phyloP scores from a whole-genome alignment of 2,329 filamentous ascomycete genomes.

The Colletotrichum cereale region DNA sequence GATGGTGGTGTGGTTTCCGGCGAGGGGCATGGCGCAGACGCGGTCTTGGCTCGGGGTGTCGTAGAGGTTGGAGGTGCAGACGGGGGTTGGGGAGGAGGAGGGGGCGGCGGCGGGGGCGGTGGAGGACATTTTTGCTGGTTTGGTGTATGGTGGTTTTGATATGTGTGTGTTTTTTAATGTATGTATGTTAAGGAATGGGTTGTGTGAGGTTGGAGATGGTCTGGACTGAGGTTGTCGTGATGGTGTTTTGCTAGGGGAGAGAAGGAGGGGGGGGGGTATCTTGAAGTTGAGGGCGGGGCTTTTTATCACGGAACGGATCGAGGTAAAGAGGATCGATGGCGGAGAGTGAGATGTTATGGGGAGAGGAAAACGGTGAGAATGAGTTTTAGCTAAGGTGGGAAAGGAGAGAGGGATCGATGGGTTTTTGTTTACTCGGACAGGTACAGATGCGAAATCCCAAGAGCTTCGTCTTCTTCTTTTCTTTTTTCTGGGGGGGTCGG shows the following conservation, averaged over 20 bases:
- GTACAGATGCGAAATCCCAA: not conserved
- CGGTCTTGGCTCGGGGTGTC: constrained; percentile 58
- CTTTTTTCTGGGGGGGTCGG: not conserved
- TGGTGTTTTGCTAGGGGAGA: not conserved
- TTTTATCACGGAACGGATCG: too few relatives aligned
- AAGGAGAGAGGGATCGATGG: not conserved
- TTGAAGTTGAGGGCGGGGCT: too few relatives aligned
- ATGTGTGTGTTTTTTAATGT: too few relatives aligned
- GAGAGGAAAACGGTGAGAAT: not conserved
- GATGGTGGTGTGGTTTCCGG: constrained; percentile 56
- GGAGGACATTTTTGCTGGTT: constrained; percentile 20
- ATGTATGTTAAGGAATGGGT: too few relatives aligned
- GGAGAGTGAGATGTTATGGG: not conserved
- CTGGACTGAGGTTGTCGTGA: too few relatives aligned
- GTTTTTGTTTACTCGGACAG: not conserved
- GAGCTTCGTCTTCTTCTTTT: not conserved
- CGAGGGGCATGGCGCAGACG: constrained; percentile 58
- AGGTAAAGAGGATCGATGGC: not conserved
- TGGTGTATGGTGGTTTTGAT: too few relatives aligned
- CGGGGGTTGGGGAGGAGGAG: constrained; percentile 6
- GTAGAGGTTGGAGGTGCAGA: constrained; percentile 49
- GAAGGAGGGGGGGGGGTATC: too few relatives aligned
- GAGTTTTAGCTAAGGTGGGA: too few relatives aligned
- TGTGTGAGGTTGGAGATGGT: too few relatives aligned
- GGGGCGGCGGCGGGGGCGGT: constrained; percentile 22